A percentile compares a stretch with the other conserved stretches of the same genome.
These are phyloP conservation scores for Fabrea salina DNA, from an alignment of 169 alveolate species.

Conservation along the genomic window DNA sequence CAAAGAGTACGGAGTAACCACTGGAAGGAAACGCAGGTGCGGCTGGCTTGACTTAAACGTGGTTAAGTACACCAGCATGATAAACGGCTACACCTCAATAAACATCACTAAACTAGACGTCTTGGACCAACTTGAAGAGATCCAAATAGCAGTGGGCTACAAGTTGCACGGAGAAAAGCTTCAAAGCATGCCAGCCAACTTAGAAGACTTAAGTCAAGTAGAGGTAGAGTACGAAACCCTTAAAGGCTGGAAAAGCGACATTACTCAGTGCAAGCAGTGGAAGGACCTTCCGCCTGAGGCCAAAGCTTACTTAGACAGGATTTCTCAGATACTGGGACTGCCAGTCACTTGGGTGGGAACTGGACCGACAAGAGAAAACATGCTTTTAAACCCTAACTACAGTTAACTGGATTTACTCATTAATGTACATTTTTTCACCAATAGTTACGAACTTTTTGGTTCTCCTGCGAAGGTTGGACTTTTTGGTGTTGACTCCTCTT, in stretches of 20 bases:
- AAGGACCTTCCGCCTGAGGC: constrained; percentile 86
- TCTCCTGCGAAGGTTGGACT: too few relatives aligned
- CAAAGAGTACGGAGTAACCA: constrained; percentile 93
- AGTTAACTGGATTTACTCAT: too few relatives aligned
- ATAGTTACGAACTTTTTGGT: too few relatives aligned
- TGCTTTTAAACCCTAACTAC: constrained; percentile 39
- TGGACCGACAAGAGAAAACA: constrained; percentile 85
- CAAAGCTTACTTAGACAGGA: constrained; percentile 71
- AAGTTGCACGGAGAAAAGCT: constrained; percentile 56
- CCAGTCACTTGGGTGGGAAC: constrained; percentile 90
- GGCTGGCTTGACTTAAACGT: constrained; percentile 96
- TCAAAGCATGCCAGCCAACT: constrained; percentile 78
- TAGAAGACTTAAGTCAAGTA: constrained; percentile 72
- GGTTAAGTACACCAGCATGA: constrained; percentile 45
- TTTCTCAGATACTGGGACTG: constrained; percentile 75
- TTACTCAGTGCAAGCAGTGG: constrained; percentile 67
- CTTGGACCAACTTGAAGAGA: constrained; percentile 83
- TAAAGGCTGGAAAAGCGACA: constrained; percentile 88
- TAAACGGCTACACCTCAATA: constrained; percentile 79
- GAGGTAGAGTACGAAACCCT: constrained; percentile 86
- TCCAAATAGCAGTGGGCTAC: constrained; percentile 81
- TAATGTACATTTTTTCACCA: too few relatives aligned
- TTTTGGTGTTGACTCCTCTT: too few relatives aligned
- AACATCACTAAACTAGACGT: constrained; percentile 94
- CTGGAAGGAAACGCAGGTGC: constrained; percentile 94